Percentiles rank a stretch among this genome's conserved stretches.
Conservation (phyloP, 345 rosid species). For the Hibiscus syriacus region DNA sequence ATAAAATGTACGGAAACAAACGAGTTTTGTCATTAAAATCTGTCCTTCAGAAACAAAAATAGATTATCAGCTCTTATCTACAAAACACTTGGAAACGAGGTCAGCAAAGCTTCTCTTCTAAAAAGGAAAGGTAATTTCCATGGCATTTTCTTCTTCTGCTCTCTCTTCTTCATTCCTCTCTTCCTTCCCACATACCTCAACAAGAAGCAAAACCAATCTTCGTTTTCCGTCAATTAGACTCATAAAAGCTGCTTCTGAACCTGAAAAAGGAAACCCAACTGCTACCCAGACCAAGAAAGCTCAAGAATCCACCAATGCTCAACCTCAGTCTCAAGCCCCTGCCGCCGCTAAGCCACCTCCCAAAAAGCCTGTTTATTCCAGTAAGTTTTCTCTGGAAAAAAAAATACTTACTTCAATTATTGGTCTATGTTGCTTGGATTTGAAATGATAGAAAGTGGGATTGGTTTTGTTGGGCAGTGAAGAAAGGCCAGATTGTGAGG, state of each 20-base stretch:
- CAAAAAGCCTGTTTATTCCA: slow-evolving; percentile 86
- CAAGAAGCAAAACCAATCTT: slow-evolving; percentile 15
- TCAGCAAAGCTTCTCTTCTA: neutral
- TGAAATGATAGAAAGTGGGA: neutral
- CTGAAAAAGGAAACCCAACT: slow-evolving; percentile 36
- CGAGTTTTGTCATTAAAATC: too few relatives aligned
- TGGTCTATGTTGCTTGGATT: neutral
- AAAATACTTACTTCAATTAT: neutral
- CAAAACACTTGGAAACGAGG: neutral
- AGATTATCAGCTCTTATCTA: slow-evolving; percentile 12
- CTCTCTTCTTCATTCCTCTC: slow-evolving; percentile 25
- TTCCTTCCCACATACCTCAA: slow-evolving; percentile 20
- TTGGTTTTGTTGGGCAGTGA: slow-evolving; percentile 51
- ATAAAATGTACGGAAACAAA: too few relatives aligned
- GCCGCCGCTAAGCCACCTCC: slow-evolving; percentile 32
- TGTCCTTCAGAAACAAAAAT: too few relatives aligned
- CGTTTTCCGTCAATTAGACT: slow-evolving; percentile 20
- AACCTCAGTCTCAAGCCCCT: slow-evolving; percentile 28
- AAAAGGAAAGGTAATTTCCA: slow-evolving; percentile 10
- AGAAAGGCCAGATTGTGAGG: slow-evolving; percentile 95
- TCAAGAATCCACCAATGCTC: slow-evolving; percentile 25
- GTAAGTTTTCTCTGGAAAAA: slow-evolving; percentile 28
- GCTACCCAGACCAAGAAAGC: slow-evolving; percentile 23
- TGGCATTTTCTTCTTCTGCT: slow-evolving; percentile 55
- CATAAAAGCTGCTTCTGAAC: slow-evolving; percentile 37